Evolutionary conservation across 306 rosid species (phyloP), one percentile per base, ranked within the genome.

Genomic region (Spatholobus suberectus): DNA sequence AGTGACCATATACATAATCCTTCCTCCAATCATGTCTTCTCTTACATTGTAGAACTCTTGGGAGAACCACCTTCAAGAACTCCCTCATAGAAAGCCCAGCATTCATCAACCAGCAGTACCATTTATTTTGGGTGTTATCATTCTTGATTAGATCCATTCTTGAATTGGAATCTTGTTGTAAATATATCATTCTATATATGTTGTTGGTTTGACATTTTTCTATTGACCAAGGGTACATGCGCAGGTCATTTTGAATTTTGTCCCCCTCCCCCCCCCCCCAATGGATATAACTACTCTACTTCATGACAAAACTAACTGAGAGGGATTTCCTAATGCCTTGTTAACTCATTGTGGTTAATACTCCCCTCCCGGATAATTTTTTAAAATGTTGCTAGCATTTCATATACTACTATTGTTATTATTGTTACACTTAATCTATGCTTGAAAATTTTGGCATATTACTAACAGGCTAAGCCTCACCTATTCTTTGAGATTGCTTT

Each of bases 81-180:
- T 65, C 68, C 49, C 43, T 46, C 54, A 5, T 21, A 70, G 75
- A 58, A 68, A 69, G 15, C 43, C 44, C 24, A 34, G 35, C 41
- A 77, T 35, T 47, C 62, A 32, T 55, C 73, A 71, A 49, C 35
- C 32, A 23, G 21, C 47, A 70, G 23, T 51, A 43, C 44, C 46
- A 10, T 44, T 29, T 23, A n/a, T 29, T 21, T 58, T 38, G 35
- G 69, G 69, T 58, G 61, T 59, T 24, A 29, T 43, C 47, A 62
- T 29, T 32, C 52, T 46, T 70, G 79, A 44, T 27, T 79, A 38
- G 34, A n/a, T 79, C 20, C 46, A 15, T 26, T 78, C 41, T 46
- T 26, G 35, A 77, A 49, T 46, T 73, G 63, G 41, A 73, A 72
- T 13, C 57, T 40, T 63, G 11, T 63, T 84, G 49, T 78, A 86